Base-by-base conservation (phyloP, 2,329 filamentous ascomycete genomes). In the Scedosporium minutisporum region DNA sequence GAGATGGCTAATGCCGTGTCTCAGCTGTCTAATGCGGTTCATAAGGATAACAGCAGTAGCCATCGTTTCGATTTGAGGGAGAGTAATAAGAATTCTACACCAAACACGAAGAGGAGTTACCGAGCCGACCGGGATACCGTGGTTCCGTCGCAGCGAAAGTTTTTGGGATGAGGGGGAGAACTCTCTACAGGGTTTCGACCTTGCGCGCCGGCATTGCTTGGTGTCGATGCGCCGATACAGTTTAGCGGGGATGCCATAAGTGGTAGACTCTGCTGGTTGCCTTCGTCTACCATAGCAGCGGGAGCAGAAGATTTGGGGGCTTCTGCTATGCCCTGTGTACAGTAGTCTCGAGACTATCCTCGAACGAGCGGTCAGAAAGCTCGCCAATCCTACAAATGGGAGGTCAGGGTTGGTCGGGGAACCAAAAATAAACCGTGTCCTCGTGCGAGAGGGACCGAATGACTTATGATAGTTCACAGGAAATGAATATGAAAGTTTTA, bases 1-100 rank as follows among this genome's bases (percentile, higher is more conserved):
- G 82, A 86, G 66, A 91, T 95, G 82, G 88, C 85, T 6, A 78
- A 77, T 4, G 87, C 91, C 3, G 84, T 97, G 64, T 80, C 82
- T 5, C 80, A 79, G 4, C 77, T 97, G 61, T 93, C 88, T 76
- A 75, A 77, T 29, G 85, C 87, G 23, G 82, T 96, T 1, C 87
- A 97, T 67, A 86, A 87, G 69, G 90, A 95, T 21, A 85, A 86
- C 4, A 90, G 96, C 10, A 51, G 57, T 16, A 55, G 23, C 23
- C 18, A 14, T 29, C 51, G 51, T 10, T 55, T 27, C 51, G 51
- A 55, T 23, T 6, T 25, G 12, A 55, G 51, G 21, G 51, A 55
- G 29, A 33, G 6, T 10, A 51, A 51, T 18, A 55, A 55, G 21
- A 23, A 23, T 55, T 23, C 23, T 23, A 27, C 51, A 18, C 51